These are phyloP conservation scores for Populus tremula DNA, from an alignment of 345 rosid genomes.

Conservation along the genomic window DNA sequence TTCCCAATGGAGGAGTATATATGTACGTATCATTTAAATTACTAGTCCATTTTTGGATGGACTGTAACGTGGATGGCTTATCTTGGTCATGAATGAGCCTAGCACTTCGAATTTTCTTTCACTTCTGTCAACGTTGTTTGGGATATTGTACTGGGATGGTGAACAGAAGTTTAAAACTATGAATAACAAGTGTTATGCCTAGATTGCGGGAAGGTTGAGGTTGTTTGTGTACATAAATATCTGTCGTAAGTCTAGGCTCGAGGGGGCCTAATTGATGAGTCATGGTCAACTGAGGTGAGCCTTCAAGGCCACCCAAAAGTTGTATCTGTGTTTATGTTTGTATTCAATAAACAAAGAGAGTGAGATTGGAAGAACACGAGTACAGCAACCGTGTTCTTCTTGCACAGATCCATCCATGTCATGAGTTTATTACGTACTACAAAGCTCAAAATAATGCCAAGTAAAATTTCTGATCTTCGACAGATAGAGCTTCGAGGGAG, in stretches of 20 bases:
- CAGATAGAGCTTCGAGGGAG: too few species aligned
- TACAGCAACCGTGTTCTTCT: too few species aligned
- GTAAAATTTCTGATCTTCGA: too few species aligned
- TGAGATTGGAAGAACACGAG: too few species aligned
- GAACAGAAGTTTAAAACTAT: conserved; percentile 28
- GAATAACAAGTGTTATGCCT: conserved; percentile 28
- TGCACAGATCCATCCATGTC: too few species aligned
- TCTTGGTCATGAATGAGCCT: conserved; percentile 20
- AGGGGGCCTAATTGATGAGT: too few species aligned
- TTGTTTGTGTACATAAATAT: neutral
- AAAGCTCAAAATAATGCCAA: too few species aligned
- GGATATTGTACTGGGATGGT: conserved; percentile 17
- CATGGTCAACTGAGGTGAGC: neutral
- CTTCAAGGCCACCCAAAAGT: too few species aligned
- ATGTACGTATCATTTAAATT: conserved; percentile 20
- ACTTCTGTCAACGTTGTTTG: conserved; percentile 23
- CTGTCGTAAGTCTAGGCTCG: too few species aligned
- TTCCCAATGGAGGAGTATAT: conserved; percentile 3
- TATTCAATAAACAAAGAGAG: too few species aligned
- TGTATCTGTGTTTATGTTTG: too few species aligned
- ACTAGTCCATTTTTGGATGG: conserved; percentile 44
- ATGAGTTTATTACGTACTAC: too few species aligned
- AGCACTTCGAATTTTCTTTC: conserved; percentile 28
- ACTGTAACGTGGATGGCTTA: conserved; percentile 31
- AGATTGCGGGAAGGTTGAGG: conserved; percentile 12